Evolutionary conservation across 1,139 yeast genomes (phyloP), one percentile per base, ranked within the genome.

Genomic region (Suhomyces yuchorum): DNA sequence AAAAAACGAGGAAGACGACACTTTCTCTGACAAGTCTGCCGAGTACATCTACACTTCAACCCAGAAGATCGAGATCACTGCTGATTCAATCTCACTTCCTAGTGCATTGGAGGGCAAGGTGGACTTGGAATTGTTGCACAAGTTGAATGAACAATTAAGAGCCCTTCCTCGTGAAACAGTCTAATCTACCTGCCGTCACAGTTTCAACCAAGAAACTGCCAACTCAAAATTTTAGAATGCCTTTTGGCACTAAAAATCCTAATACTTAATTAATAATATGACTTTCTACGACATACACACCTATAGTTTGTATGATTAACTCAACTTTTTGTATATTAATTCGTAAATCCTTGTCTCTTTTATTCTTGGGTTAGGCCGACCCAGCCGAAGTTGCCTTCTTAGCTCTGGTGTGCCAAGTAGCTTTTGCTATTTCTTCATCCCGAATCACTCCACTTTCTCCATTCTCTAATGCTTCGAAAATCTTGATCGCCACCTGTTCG

Each of bases 401-500:
- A n/a, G 28, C 12, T 37, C n/a, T 24, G 18, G n/a, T 15, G n/a
- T 37, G 39, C 39, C 39, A 37, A 5, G 20, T 14, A 3, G 34
- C 43, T 26, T 51, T 53, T 46, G 49, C 42, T 23, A 83, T 71
- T 40, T 81, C 82, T 34, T 84, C 86, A 50, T 86, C 63, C 1
- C 76, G 58, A 2, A 87, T 81, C 4, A 84, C 80, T 0, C 93
- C 95, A 18, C 65, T 67, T 52, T 80, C 78, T 1, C 62, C 63
- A 48, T 82, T 82, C 17, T 75, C 75, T 34, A 88, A 66, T 37
- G 81, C 81, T 40, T 82, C 79, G 26, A 83, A 70, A 2, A 84
- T 70, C 40, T 81, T 80, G 42, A 68, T 62, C 0, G 93, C 89
- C 2, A 90, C 96, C 37, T 76, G 71, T 53, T 84, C 87, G 0